phyloP scores from a whole-genome alignment of 2,329 filamentous ascomycete species.

The Aspergillus viridinutans region DNA sequence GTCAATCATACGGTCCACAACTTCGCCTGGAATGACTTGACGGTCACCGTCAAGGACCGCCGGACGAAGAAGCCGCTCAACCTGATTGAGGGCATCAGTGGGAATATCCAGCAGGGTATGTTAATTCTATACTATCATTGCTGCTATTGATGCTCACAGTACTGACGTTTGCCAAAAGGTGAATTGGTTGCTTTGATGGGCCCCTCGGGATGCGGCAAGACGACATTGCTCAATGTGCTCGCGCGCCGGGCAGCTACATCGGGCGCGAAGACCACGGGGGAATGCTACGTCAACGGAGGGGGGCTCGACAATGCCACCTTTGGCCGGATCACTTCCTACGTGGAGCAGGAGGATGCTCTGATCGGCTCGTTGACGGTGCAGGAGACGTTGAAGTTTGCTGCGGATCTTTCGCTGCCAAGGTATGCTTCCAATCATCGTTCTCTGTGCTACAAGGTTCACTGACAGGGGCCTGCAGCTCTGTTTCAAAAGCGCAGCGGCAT shows the following conservation, averaged over 20 bases:
- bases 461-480: conserved; percentile 31
- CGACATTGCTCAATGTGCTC: conserved; percentile 75
- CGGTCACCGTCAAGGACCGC: conserved; percentile 68
- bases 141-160: background rate
- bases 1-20: conserved; percentile 59
- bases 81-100: conserved; percentile 61
- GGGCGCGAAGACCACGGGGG: conserved; percentile 51
- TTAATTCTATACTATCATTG: background rate
- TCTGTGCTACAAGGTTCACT: conserved; percentile 1
- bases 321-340: conserved; percentile 66
- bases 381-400: conserved; percentile 76
- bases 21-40: conserved; percentile 64
- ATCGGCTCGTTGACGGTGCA: conserved; percentile 75
- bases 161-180: conserved; percentile 41
- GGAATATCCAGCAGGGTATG: conserved; percentile 59
- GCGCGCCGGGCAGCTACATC: conserved; percentile 58
- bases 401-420: conserved; percentile 60
- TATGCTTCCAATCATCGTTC: conserved; percentile 21
- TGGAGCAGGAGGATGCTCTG: conserved; percentile 83
- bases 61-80: conserved; percentile 59
- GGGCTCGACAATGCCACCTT: conserved; percentile 53
- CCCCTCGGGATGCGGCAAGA: conserved; percentile 70
- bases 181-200: conserved; percentile 80
- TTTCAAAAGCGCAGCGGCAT: conserved; percentile 56
- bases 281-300: conserved; percentile 61